phyloP scores from a whole-genome alignment of 805 yeast genomes.

The Ogataea methanolica region DNA sequence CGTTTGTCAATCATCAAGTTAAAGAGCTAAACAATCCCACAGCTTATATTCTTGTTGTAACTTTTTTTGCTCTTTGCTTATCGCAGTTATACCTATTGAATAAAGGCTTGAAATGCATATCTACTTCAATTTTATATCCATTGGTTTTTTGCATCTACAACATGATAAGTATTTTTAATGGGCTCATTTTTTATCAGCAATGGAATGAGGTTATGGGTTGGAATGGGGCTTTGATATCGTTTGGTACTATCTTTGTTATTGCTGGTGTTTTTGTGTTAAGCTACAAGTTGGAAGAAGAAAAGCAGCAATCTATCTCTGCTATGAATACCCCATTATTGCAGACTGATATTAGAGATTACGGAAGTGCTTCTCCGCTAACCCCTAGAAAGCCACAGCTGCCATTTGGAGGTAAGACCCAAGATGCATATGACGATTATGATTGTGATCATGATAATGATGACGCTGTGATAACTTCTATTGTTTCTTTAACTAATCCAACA shows the following conservation, averaged over 20 bases:
- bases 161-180: slow-evolving; percentile 61
- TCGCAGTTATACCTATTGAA: slow-evolving; percentile 71
- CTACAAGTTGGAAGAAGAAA: slow-evolving; percentile 35
- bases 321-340: slow-evolving; percentile 7
- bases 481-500: slow-evolving; percentile 15
- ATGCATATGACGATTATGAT: too few species aligned
- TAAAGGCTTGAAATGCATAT: slow-evolving; percentile 61
- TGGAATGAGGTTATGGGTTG: slow-evolving; percentile 32
- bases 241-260: slow-evolving; percentile 47
- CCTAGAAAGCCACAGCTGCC: slow-evolving; percentile 10
- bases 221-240: slow-evolving; percentile 35
- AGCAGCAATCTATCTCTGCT: slow-evolving; percentile 3
- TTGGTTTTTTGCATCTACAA: slow-evolving; percentile 81
- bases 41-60: slow-evolving; percentile 46
- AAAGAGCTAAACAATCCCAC: slow-evolving; percentile 32
- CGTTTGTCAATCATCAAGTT: slow-evolving; percentile 30
- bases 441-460: slow-evolving; percentile 3
- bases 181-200: slow-evolving; percentile 55
- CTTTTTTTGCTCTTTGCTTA: slow-evolving; percentile 60
- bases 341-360: slow-evolving; percentile 4
- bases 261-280: slow-evolving; percentile 70
- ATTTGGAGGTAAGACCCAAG: not conserved
- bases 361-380: slow-evolving; percentile 8
- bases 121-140: slow-evolving; percentile 80
- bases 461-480: slow-evolving; percentile 15